These are phyloP conservation scores for Diaporthe vaccinii DNA, from an alignment of 2,329 filamentous ascomycete genomes.

Conservation along the genomic window DNA sequence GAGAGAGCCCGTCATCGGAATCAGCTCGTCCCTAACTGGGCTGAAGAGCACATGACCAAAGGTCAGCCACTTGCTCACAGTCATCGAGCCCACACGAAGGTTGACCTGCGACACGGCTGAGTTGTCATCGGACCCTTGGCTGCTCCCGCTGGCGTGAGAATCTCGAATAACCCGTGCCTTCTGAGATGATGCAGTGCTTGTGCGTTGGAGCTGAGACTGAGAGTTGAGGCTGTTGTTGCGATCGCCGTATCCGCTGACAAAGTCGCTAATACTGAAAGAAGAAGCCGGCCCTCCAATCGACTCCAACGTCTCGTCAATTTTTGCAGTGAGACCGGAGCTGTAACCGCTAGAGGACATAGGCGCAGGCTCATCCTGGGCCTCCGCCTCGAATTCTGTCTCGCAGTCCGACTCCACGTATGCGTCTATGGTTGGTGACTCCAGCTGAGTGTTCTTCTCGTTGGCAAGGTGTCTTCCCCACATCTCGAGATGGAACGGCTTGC, in stretches of 20 bases:
- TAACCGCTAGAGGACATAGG: slow-evolving; percentile 62
- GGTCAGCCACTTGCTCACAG: slow-evolving; percentile 88
- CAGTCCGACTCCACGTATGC: slow-evolving; percentile 47
- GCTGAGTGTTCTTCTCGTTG: slow-evolving; percentile 51
- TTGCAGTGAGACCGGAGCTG: slow-evolving; percentile 68
- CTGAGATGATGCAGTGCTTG: slow-evolving; percentile 46
- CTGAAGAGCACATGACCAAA: slow-evolving; percentile 89
- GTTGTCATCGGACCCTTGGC: slow-evolving; percentile 66
- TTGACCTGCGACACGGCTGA: slow-evolving; percentile 80
- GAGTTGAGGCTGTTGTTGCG: slow-evolving; percentile 47
- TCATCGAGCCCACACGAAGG: slow-evolving; percentile 83
- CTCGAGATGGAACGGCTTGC: slow-evolving; percentile 69
- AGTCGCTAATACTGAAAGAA: slow-evolving; percentile 59
- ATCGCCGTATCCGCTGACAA: slow-evolving; percentile 56
- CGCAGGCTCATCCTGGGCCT: slow-evolving; percentile 47
- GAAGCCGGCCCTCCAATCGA: slow-evolving; percentile 55
- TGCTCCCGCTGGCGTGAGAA: slow-evolving; percentile 62
- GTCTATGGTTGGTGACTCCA: slow-evolving; percentile 64
- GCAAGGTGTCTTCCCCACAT: slow-evolving; percentile 56
- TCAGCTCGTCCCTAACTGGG: slow-evolving; percentile 79
- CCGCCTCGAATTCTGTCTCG: slow-evolving; percentile 49
- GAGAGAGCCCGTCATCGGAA: slow-evolving; percentile 61
- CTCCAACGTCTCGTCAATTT: slow-evolving; percentile 63
- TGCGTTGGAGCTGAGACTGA: slow-evolving; percentile 41
- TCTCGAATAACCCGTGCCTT: slow-evolving; percentile 49